Conservation (phyloP, 148 eudicot species). For the Silene conica region DNA sequence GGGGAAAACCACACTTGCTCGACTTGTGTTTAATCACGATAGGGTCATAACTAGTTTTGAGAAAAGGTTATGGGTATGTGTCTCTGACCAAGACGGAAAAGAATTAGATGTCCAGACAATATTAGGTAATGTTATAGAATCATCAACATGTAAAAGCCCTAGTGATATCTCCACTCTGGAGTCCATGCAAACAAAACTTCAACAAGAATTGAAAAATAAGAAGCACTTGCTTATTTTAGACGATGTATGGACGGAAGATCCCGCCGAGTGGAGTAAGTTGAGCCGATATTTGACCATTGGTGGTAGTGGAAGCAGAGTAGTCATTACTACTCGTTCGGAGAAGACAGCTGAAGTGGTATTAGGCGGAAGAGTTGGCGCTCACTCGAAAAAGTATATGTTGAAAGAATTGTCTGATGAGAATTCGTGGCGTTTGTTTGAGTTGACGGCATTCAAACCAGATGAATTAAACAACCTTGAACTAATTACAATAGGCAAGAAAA, state of each 20-base stretch:
- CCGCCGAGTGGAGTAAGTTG: neutral
- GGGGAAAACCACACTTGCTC: conserved; percentile 34
- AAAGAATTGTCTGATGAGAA: neutral
- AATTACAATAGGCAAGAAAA: neutral
- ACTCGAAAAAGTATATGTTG: neutral
- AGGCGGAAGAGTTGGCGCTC: neutral
- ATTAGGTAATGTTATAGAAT: neutral
- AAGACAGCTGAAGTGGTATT: neutral
- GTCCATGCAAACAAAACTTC: neutral
- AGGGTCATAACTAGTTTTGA: neutral
- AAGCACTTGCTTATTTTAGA: neutral
- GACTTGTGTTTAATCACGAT: conserved; percentile 22
- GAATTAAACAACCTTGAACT: neutral
- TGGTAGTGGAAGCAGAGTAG: neutral
- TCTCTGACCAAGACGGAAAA: conserved; percentile 19
- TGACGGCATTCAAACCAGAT: neutral
- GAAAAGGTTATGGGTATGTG: conserved; percentile 30
- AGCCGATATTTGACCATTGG: neutral
- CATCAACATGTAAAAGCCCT: neutral
- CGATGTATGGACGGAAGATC: conserved; percentile 10
- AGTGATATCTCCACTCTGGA: neutral
- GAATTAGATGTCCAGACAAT: neutral
- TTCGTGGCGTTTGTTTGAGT: neutral
- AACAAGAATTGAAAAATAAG: neutral
- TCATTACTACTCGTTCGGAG: neutral